phyloP scores from a whole-genome alignment of 345 rosid species.

The Carallia pectinifolia region DNA sequence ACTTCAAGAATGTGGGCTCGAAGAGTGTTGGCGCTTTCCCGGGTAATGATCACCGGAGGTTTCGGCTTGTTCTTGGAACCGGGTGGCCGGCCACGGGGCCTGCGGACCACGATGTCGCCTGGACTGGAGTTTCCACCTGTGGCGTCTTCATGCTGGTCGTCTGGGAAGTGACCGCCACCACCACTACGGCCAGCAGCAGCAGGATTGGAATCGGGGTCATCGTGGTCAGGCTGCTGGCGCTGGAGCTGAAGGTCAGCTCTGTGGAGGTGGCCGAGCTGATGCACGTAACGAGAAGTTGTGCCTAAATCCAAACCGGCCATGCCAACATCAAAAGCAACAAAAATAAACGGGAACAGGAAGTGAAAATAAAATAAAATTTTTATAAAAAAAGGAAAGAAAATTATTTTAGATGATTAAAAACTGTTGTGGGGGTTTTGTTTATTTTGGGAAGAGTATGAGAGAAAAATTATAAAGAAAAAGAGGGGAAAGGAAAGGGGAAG shows the following conservation, averaged over 20 bases:
- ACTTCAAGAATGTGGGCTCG: slow-evolving; percentile 97
- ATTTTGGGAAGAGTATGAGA: slow-evolving; percentile 6
- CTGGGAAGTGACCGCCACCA: slow-evolving; percentile 36
- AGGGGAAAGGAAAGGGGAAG: slow-evolving; percentile 15
- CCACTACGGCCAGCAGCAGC: slow-evolving; percentile 31
- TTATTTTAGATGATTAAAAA: slow-evolving; percentile 24
- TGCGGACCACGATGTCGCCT: slow-evolving; percentile 44
- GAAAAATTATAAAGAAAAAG: slow-evolving; percentile 21
- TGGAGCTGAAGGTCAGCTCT: slow-evolving; percentile 62
- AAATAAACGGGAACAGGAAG: slow-evolving; percentile 24
- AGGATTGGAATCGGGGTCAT: slow-evolving; percentile 34
- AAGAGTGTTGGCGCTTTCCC: slow-evolving; percentile 94
- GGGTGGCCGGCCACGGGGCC: slow-evolving; percentile 90
- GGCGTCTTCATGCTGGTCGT: slow-evolving; percentile 15
- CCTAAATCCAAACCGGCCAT: slow-evolving; percentile 76
- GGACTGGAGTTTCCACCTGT: slow-evolving; percentile 28
- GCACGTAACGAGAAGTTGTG: slow-evolving; percentile 49
- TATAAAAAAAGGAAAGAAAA: slow-evolving; percentile 15
- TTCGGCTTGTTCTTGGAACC: slow-evolving; percentile 93
- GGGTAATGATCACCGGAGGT: slow-evolving; percentile 88
- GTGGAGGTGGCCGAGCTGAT: slow-evolving; percentile 43
- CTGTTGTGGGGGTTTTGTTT: slow-evolving; percentile 28
- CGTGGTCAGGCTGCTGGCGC: slow-evolving; percentile 49
- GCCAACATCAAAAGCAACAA: slow-evolving; percentile 29
- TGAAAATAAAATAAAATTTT: slow-evolving; percentile 21